Base-by-base conservation (phyloP, 208 protist species). In the Blechomonas ayalai region DNA sequence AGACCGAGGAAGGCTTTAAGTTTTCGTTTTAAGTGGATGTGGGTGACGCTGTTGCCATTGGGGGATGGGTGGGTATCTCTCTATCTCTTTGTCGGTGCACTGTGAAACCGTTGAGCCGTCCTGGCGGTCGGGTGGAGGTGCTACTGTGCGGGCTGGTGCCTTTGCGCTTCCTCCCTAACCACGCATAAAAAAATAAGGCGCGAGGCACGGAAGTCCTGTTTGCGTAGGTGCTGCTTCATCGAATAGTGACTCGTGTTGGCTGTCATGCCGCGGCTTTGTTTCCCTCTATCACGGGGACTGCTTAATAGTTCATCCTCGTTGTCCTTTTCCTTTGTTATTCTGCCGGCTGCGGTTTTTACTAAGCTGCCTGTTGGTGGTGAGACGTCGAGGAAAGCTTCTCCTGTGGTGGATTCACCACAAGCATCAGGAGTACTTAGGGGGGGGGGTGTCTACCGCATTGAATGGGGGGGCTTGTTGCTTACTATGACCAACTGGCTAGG, bases 1-100 rank as follows among this genome's bases (percentile, higher is more conserved):
- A 51, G 6, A 64, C 49, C 5, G 59, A 43, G n/a, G 73, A 83
- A 15, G 85, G 81, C 1, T 90, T 90, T 45, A 55, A 54, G 13
- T 93, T 93, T 38, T 34, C 63, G 49, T 93, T 93, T 49, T 88
- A 66, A 66, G 25, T 50, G 22, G n/a, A n/a, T n/a, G n/a, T n/a
- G n/a, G n/a, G n/a, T n/a, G n/a, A n/a, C n/a, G n/a, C n/a, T n/a
- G n/a, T n/a, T n/a, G n/a, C n/a, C n/a, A n/a, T n/a, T n/a, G n/a
- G n/a, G n/a, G n/a, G n/a, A n/a, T n/a, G n/a, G 18, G 2, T 39
- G n/a, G 38, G 19, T 38, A n/a, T 34, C 20, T 51, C 41, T 38
- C 13, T 22, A 18, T 25, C 7, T 16, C 12, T 41, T 59, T 13
- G 28, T 40, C 25, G 7, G 23, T 4, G 15, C 3, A 13, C n/a